These are phyloP conservation scores for Phytophthora sojae DNA, from an alignment of 352 stramenopile species.

Conservation along the genomic window DNA sequence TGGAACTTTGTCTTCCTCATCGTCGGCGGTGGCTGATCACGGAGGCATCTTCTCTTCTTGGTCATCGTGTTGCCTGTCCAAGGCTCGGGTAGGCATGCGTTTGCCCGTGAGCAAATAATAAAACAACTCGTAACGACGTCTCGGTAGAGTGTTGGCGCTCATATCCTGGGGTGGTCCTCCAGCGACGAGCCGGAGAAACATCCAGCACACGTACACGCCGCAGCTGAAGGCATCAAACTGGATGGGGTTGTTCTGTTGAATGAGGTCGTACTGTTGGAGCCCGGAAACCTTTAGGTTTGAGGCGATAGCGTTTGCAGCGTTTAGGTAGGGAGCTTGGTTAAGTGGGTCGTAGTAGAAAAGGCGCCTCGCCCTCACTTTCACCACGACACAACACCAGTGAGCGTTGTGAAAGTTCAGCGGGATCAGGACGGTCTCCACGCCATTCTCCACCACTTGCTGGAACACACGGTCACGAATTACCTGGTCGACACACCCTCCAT, in stretches of 20 bases:
- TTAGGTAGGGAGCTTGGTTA: slow-evolving; percentile 2
- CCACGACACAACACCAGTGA: slow-evolving; percentile 18
- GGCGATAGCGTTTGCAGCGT: not conserved
- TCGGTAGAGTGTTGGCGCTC: not conserved
- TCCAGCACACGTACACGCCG: slow-evolving; percentile 25
- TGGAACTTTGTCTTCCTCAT: no score
- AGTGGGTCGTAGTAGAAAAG: slow-evolving; percentile 21
- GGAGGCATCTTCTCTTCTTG: no score
- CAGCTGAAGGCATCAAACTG: slow-evolving; percentile 27
- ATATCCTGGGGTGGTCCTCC: slow-evolving; percentile 4
- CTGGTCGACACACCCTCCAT: no score
- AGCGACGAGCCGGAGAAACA: slow-evolving; percentile 17
- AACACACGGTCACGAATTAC: not conserved
- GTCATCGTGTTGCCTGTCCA: no score
- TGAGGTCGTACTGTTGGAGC: slow-evolving; percentile 1
- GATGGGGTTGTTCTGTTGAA: slow-evolving; percentile 22
- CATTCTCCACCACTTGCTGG: not conserved
- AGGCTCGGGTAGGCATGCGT: no score
- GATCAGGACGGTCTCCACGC: not conserved
- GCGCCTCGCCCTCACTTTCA: not conserved
- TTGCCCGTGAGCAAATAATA: slow-evolving; percentile 10
- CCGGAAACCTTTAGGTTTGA: not conserved
- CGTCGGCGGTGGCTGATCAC: no score
- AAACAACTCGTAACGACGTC: slow-evolving; percentile 23
- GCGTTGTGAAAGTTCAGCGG: slow-evolving; percentile 14